Conservation (phyloP, 2,329 filamentous ascomycete genomes). For the Exophiala dermatitidis region DNA sequence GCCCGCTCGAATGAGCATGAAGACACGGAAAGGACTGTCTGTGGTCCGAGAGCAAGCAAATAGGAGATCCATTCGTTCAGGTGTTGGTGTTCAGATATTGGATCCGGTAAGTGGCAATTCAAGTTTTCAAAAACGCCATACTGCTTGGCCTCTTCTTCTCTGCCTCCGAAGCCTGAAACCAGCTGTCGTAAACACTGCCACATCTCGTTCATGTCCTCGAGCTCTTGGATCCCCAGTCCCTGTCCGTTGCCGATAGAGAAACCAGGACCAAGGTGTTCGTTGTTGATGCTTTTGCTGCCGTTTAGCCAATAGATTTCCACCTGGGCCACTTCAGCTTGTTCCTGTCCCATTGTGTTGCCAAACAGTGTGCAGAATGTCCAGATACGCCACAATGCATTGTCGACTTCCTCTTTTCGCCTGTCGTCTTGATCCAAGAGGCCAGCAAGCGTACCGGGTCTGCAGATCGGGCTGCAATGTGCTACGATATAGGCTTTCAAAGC, state of each 20-base stretch:
- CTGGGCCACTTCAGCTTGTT: constrained; percentile 51
- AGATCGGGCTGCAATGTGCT: constrained; percentile 49
- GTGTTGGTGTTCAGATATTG: constrained; percentile 43
- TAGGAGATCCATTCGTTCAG: constrained; percentile 58
- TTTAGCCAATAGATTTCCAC: constrained; percentile 58
- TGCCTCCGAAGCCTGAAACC: constrained; percentile 49
- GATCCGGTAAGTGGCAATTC: constrained; percentile 12
- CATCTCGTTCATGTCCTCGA: constrained; percentile 59
- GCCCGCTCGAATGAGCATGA: constrained; percentile 47
- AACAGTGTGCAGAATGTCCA: constrained; percentile 62
- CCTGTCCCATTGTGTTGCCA: constrained; percentile 45
- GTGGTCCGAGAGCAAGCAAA: constrained; percentile 53
- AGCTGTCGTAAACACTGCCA: constrained; percentile 56
- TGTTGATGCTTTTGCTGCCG: constrained; percentile 47
- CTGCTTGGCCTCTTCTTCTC: constrained; percentile 47
- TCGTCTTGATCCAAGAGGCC: constrained; percentile 46
- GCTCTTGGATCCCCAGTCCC: constrained; percentile 49
- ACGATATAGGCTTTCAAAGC: constrained; percentile 51
- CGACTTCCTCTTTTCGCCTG: constrained; percentile 45
- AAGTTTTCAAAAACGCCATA: constrained; percentile 48
- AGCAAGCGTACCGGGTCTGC: constrained; percentile 50
- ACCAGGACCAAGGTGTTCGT: constrained; percentile 45
- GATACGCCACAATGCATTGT: constrained; percentile 58
- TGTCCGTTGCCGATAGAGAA: constrained; percentile 52
- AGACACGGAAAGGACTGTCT: constrained; percentile 48